Evolutionary conservation across 305 asterid species (phyloP), one percentile per base, ranked within the genome.

Genomic region (Ajuga reptans): DNA sequence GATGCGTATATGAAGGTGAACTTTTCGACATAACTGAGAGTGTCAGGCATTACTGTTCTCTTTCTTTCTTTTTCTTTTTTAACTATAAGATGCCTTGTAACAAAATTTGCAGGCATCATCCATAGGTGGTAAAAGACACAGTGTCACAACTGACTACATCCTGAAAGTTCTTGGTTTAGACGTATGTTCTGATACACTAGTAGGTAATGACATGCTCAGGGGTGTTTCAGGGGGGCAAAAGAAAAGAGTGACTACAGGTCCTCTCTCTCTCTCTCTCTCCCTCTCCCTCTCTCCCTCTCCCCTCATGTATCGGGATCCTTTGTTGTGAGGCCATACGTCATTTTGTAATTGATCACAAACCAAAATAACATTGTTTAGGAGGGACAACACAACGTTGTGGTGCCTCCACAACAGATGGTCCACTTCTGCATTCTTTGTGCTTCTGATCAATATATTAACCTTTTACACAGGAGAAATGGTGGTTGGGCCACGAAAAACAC

Each of bases 161-260:
- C 80, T 91, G 84, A 87, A 91, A 76, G 83, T 91, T 72, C 96
- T 91, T 54, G 96, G 98, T 65, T 81, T 91, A 24, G 96, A 89
- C 80, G 74, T 84, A 51, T 91, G 97, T 66, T 64, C 95, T 46
- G 95, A 91, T 68, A 89, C 94, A 15, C 39, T 81, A 29, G 98
- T 87, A 64, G 98, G 96, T 63, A 87, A 76, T 78, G 96, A 89
- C 24, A 91, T 91, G 97, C 77, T 81, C 43, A 86, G 96, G 73
- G 97, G 97, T 54, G 85, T 89, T 72, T 91, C 98, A 5, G 96
- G 98, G 46, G 96, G 96, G 24, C 96, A 91, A 76, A 83, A 75
- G 74, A 91, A 89, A 85, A 72, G 98, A 80, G 95, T 91, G 39
- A 89, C 96, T 15, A 86, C 96, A 82, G 93, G 97, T 91, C 90